phyloP scores from a whole-genome alignment of 768 basidiomycete genomes.

The Trametes coccinea region DNA sequence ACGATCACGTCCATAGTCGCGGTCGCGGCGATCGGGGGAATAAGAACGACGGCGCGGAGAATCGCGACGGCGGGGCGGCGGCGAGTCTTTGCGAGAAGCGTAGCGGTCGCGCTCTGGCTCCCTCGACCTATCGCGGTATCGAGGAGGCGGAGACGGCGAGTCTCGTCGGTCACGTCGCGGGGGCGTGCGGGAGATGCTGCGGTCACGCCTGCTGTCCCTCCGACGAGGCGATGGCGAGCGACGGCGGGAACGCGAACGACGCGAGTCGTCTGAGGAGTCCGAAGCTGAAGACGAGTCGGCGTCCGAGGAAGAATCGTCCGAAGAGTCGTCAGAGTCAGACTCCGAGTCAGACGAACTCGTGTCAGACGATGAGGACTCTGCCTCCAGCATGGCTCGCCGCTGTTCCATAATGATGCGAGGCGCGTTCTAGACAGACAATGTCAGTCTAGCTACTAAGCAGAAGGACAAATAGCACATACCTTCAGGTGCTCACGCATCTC shows the following conservation, averaged over 20 bases:
- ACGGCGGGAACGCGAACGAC: slow-evolving; percentile 30
- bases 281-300: slow-evolving; percentile 38
- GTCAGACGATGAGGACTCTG: slow-evolving; percentile 50
- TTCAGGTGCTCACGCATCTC: slow-evolving; percentile 96
- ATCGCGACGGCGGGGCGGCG: slow-evolving; percentile 26
- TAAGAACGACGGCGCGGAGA: slow-evolving; percentile 12
- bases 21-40: slow-evolving; percentile 9
- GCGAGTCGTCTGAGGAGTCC: slow-evolving; percentile 37
- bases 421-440: slow-evolving; percentile 65
- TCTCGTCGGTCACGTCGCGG: slow-evolving; percentile 23
- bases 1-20: slow-evolving; percentile 3
- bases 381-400: slow-evolving; percentile 83
- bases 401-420: slow-evolving; percentile 94
- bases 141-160: slow-evolving; percentile 25
- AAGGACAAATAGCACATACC: slow-evolving; percentile 40
- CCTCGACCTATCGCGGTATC: slow-evolving; percentile 19
- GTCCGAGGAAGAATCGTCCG: slow-evolving; percentile 35
- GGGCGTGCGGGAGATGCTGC: slow-evolving; percentile 34
- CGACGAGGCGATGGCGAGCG: slow-evolving; percentile 37
- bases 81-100: slow-evolving; percentile 26
- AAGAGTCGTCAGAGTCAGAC: slow-evolving; percentile 43
- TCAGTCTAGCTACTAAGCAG: neutral
- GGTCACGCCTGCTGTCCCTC: slow-evolving; percentile 30
- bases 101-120: slow-evolving; percentile 21
- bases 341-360: slow-evolving; percentile 39